Evolutionary conservation across 345 rosid genomes (phyloP).

Genomic region (Camelina laxa): DNA sequence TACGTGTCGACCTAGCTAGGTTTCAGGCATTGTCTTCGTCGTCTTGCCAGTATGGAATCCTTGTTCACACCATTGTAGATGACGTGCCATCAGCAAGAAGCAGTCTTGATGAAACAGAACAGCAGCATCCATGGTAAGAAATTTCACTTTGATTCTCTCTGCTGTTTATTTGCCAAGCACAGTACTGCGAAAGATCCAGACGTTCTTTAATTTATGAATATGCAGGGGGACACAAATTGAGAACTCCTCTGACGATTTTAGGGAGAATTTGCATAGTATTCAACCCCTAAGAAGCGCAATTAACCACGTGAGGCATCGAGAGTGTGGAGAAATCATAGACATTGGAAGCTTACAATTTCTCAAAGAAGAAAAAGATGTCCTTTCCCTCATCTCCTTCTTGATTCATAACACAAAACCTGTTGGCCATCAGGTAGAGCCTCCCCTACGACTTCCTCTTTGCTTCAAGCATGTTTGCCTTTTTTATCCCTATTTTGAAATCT

Average conservation of each 20-base stretch:
- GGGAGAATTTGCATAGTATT: slow-evolving; percentile 41
- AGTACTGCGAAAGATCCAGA: slow-evolving; percentile 11
- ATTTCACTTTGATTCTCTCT: slow-evolving; percentile 10
- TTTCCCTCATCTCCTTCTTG: slow-evolving; percentile 63
- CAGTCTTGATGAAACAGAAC: slow-evolving; percentile 49
- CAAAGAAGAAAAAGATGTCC: slow-evolving; percentile 58
- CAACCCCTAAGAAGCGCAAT: slow-evolving; percentile 29
- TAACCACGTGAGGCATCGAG: slow-evolving; percentile 43
- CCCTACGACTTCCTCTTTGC: slow-evolving; percentile 15
- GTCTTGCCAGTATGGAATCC: slow-evolving; percentile 81
- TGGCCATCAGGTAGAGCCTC: slow-evolving; percentile 81
- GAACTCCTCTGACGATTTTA: slow-evolving; percentile 42
- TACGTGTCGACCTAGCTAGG: slow-evolving; percentile 76
- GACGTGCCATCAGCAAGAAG: slow-evolving; percentile 40
- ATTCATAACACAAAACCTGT: slow-evolving; percentile 76
- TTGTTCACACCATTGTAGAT: slow-evolving; percentile 51
- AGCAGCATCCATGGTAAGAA: slow-evolving; percentile 54
- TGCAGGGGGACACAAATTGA: slow-evolving; percentile 38
- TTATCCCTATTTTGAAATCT: slow-evolving; percentile 12
- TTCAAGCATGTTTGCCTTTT: slow-evolving; percentile 16
- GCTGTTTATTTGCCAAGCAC: slow-evolving; percentile 4
- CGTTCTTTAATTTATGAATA: slow-evolving; percentile 45
- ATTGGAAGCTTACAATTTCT: slow-evolving; percentile 66
- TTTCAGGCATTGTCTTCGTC: slow-evolving; percentile 80
- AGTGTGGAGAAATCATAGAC: slow-evolving; percentile 69